A percentile compares a stretch with the other conserved stretches of the same genome.
Evolutionary conservation across 1,284 basidiomycete genomes (phyloP).

Genomic region (Rhodotorula sp.): DNA sequence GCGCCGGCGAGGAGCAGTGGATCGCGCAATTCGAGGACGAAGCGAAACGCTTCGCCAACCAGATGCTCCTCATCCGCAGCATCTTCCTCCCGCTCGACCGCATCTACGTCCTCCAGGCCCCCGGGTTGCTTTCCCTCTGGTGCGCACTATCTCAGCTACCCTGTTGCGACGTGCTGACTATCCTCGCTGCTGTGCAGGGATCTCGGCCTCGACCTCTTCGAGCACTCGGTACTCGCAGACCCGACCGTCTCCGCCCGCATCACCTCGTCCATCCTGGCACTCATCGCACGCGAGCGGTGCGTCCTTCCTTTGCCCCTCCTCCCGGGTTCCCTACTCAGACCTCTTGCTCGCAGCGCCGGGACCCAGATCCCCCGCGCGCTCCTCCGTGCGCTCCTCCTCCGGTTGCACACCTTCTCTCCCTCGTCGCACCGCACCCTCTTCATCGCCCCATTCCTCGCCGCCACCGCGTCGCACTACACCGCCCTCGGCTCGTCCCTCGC

Average conservation of each 20-base stretch:
- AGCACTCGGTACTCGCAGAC: conserved; percentile 41
- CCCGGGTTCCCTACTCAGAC: too few species aligned
- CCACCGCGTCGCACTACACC: conserved; percentile 26
- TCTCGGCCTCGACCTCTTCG: conserved; percentile 46
- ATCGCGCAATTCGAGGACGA: conserved; percentile 10
- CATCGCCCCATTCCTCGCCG: conserved; percentile 38
- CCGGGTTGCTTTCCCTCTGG: conserved; percentile 44
- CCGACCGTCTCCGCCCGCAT: conserved; percentile 22
- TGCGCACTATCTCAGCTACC: conserved; percentile 8
- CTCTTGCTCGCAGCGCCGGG: conserved; percentile 32
- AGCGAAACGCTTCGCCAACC: conserved; percentile 31
- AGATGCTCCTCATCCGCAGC: conserved; percentile 45
- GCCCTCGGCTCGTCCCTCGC: conserved; percentile 14
- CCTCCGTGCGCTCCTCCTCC: conserved; percentile 34
- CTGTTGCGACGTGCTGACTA: neutral
- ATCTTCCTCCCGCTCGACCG: conserved; percentile 48
- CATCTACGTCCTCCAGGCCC: conserved; percentile 42
- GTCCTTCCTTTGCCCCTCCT: too few species aligned
- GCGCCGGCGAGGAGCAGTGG: conserved; percentile 20
- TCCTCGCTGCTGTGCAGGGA: conserved; percentile 41
- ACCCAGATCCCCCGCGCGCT: conserved; percentile 31
- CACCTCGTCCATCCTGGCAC: conserved; percentile 8
- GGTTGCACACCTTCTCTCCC: conserved; percentile 40
- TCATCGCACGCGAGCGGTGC: conserved; percentile 10
- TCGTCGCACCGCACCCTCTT: conserved; percentile 33